These are phyloP conservation scores for Smithsoniella earleae DNA, from an alignment of 163 green algal species.

Conservation along the genomic window DNA sequence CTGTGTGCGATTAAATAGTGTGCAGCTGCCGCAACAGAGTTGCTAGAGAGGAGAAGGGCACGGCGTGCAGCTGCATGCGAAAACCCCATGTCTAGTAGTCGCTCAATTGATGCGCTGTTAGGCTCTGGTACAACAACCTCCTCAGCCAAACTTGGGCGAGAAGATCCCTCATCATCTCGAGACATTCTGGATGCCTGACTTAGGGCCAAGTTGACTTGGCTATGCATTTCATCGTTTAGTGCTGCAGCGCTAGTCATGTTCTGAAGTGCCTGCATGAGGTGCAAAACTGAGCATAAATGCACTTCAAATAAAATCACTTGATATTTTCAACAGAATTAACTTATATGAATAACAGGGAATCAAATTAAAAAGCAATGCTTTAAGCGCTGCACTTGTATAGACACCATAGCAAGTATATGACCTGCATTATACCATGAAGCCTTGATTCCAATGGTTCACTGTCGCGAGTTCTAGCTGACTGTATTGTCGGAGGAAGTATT, in stretches of 20 bases:
- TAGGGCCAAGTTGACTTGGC: background rate
- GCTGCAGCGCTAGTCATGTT: no score
- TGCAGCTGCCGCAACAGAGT: background rate
- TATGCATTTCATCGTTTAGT: no score
- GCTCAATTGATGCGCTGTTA: background rate
- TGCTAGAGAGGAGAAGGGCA: background rate
- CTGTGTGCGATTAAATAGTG: background rate
- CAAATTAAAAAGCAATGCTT: no score
- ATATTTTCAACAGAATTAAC: no score
- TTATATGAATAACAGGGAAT: no score
- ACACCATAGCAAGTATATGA: no score
- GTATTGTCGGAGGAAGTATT: background rate
- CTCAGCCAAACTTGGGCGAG: no score
- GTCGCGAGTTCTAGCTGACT: background rate
- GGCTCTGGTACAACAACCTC: slow-evolving; percentile 7
- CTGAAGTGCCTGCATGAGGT: slow-evolving; percentile 9
- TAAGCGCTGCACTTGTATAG: no score
- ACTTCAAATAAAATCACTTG: no score
- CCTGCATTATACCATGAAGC: slow-evolving; percentile 12
- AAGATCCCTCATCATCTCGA: background rate
- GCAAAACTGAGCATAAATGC: background rate
- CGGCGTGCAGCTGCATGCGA: background rate
- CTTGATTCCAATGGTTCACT: slow-evolving; percentile 10
- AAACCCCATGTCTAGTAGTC: background rate
- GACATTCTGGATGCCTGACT: background rate